Conservation (phyloP, 495 filamentous ascomycete species). For the Annulohypoxylon moriforme region DNA sequence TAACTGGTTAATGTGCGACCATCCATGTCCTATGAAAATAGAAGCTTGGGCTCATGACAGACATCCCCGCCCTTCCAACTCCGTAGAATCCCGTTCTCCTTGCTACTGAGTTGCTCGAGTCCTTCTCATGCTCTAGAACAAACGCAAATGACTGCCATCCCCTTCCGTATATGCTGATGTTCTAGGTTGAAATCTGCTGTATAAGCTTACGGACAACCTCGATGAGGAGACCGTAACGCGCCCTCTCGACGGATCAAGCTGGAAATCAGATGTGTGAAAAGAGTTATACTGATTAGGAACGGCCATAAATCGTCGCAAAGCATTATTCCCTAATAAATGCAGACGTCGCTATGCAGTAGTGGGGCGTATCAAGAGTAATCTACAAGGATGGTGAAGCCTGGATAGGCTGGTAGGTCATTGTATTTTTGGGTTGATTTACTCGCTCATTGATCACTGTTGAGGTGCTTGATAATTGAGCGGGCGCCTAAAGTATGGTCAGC, state of each 20-base stretch:
- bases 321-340: constrained; percentile 52
- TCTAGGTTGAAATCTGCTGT: constrained; percentile 22
- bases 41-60: constrained; percentile 22
- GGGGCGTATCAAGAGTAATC: constrained; percentile 44
- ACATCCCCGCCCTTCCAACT: constrained; percentile 4
- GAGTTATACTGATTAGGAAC: constrained; percentile 32
- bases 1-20: constrained; percentile 12
- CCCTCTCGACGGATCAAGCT: constrained; percentile 17
- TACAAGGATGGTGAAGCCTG: constrained; percentile 32
- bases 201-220: constrained; percentile 15
- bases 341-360: constrained; percentile 57
- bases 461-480: constrained; percentile 88
- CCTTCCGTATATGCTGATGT: constrained; percentile 29
- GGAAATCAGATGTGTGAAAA: constrained; percentile 29
- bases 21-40: constrained; percentile 22
- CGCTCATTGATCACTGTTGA: constrained; percentile 49
- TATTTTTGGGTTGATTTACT: constrained; percentile 2
- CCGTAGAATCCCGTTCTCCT: neutral
- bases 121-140: constrained; percentile 16
- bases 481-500: constrained; percentile 64
- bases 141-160: constrained; percentile 33
- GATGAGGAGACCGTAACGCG: constrained; percentile 5
- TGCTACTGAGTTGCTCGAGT: constrained; percentile 10
- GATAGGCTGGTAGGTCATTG: constrained; percentile 17
- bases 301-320: constrained; percentile 47